These are phyloP conservation scores for Paramecium octaurelia DNA, from an alignment of 73 alveolate genomes.

Conservation along the genomic window DNA sequence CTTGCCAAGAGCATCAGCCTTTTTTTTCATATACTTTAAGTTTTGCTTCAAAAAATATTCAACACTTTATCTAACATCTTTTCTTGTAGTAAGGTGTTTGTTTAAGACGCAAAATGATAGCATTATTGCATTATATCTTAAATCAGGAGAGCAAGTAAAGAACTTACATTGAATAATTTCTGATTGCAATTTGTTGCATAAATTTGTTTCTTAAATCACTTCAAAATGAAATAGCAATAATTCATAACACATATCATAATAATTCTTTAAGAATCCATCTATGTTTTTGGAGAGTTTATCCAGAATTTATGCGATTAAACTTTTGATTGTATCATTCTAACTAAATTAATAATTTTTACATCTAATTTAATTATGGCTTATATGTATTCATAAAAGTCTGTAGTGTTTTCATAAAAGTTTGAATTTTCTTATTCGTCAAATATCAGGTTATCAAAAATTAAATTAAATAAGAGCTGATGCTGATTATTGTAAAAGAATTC, in stretches of 20 bases:
- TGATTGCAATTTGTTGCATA: neutral
- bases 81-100: neutral
- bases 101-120: neutral
- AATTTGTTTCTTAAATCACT: neutral
- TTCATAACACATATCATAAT: neutral
- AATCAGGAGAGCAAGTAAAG: neutral
- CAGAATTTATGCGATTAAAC: neutral
- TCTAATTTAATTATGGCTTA: neutral
- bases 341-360: neutral
- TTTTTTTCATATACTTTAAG: neutral
- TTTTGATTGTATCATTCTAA: neutral
- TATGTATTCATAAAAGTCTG: neutral
- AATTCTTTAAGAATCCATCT: neutral
- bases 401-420: neutral
- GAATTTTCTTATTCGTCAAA: neutral
- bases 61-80: neutral
- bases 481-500: neutral
- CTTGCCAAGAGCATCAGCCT: neutral
- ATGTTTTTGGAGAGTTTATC: neutral
- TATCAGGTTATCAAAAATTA: neutral
- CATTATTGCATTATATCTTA: slow-evolving; percentile 1
- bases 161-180: neutral
- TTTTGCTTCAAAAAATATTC: slow-evolving; percentile 1
- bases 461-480: neutral
- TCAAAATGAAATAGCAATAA: neutral